phyloP scores from a whole-genome alignment of 2,329 filamentous ascomycete species.

The Aureobasidium sp. region DNA sequence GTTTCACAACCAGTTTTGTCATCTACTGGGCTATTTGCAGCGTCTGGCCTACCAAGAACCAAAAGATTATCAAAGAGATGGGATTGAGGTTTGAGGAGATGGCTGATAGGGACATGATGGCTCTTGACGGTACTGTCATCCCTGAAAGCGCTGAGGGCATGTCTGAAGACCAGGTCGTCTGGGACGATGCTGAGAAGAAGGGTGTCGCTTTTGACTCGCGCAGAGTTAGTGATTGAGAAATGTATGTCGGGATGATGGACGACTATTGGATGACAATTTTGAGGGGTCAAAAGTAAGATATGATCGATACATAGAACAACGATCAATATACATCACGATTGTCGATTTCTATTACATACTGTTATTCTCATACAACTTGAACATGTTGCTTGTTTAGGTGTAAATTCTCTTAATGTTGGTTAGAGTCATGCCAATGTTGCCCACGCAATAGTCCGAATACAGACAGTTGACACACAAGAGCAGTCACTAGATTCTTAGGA shows the following conservation, averaged over 20 bases:
- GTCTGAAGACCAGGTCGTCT: background rate
- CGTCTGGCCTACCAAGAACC: slow-evolving; percentile 31
- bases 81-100: slow-evolving; percentile 23
- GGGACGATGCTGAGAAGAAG: slow-evolving; percentile 8
- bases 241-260: too few relatives aligned
- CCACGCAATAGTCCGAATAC: too few relatives aligned
- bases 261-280: too few relatives aligned
- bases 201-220: slow-evolving; percentile 5
- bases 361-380: too few relatives aligned
- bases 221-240: background rate
- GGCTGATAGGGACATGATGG: slow-evolving; percentile 14
- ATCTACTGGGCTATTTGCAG: slow-evolving; percentile 40
- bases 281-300: too few relatives aligned
- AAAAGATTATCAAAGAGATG: slow-evolving; percentile 27
- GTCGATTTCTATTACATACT: too few relatives aligned
- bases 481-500: background rate
- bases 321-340: too few relatives aligned
- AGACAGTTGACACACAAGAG: too few relatives aligned
- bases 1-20: slow-evolving; percentile 46
- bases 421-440: background rate
- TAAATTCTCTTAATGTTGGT: too few relatives aligned
- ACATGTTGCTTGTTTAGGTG: too few relatives aligned
- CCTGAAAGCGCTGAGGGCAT: slow-evolving; percentile 8
- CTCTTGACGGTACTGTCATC: slow-evolving; percentile 16
- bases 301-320: too few relatives aligned